Percentiles rank a stretch among this genome's conserved stretches.
Evolutionary conservation across 176 grass and related monocot species (phyloP).

Genomic region (Triticum turgidum): DNA sequence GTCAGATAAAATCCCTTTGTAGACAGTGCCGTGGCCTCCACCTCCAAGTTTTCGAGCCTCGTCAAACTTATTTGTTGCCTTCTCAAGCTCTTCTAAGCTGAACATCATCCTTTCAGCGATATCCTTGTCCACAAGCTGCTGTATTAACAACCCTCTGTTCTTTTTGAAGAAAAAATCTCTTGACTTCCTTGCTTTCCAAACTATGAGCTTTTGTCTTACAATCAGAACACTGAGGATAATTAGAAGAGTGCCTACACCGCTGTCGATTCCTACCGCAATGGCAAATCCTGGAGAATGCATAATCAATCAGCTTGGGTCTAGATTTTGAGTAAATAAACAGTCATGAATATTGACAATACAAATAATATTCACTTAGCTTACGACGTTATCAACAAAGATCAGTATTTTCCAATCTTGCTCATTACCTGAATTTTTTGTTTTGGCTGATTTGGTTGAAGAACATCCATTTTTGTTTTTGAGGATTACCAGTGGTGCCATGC

Average conservation of each 20-base stretch:
- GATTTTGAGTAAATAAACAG: not conserved
- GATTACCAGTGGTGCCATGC: not conserved
- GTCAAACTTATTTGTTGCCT: slow-evolving; percentile 53
- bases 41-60: slow-evolving; percentile 27
- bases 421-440: not conserved
- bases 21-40: slow-evolving; percentile 48
- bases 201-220: slow-evolving; percentile 30
- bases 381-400: not conserved
- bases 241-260: slow-evolving; percentile 9
- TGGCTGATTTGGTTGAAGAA: not conserved
- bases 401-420: not conserved
- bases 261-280: not conserved
- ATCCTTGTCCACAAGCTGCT: slow-evolving; percentile 36
- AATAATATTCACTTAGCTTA: not conserved
- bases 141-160: slow-evolving; percentile 38
- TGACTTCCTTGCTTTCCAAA: slow-evolving; percentile 28
- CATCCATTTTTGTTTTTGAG: not conserved
- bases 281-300: not conserved
- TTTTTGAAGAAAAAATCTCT: slow-evolving; percentile 47
- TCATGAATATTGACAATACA: not conserved
- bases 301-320: not conserved
- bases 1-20: slow-evolving; percentile 49
- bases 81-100: slow-evolving; percentile 44
- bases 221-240: slow-evolving; percentile 23
- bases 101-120: slow-evolving; percentile 46